Base-by-base conservation (phyloP, 805 yeast species). In the Nakazawaea anatomiae region DNA sequence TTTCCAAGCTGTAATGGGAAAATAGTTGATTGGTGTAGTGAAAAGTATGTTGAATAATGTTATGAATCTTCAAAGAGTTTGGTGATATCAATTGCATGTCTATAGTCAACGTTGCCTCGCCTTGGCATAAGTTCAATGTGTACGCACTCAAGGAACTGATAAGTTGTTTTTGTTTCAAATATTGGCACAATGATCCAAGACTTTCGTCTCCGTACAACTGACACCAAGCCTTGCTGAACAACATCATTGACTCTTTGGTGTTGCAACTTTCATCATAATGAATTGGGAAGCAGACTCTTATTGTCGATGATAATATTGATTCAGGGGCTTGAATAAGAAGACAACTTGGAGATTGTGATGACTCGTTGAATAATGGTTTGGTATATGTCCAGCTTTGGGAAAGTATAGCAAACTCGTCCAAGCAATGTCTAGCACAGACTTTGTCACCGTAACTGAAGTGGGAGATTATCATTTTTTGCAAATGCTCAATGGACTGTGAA, bases 171-270 rank as follows among this genome's bases (percentile, higher is more conserved):
- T 53, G 46, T 25, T 65, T 66, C 8, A 82, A 63, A 14, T 57
- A 59, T 5, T 71, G 62, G 54, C 75, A 74, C 5, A 85, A 59
- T 0, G 89, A 77, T 0, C 75, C 75, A 1, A 56, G 51, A 4
- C 80, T 65, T 64, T 86, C 92, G 61, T 81, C 83, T 1, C 92
- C 92, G 46, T 84, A 64, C 0, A 85, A 48, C 44, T 77, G 76
- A 49, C 80, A 73, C 84, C 89, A 81, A 4, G 74, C 61, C 9
- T 63, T 63, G 32, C 68, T 64, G 43, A 67, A 72, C 8, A 72
- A 59, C 6, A 39, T 9, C 12, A 32, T 32, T 14, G 11, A 7
- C 7, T 9, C 18, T 12, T 30, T 9, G 25, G 11, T 38, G 10
- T 25, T 27, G n/a, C 12, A 25, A 8, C 50, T 40, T 1, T 64